Evolutionary conservation across 768 basidiomycete species (phyloP).

Genomic region (Pulveroboletus sp.): DNA sequence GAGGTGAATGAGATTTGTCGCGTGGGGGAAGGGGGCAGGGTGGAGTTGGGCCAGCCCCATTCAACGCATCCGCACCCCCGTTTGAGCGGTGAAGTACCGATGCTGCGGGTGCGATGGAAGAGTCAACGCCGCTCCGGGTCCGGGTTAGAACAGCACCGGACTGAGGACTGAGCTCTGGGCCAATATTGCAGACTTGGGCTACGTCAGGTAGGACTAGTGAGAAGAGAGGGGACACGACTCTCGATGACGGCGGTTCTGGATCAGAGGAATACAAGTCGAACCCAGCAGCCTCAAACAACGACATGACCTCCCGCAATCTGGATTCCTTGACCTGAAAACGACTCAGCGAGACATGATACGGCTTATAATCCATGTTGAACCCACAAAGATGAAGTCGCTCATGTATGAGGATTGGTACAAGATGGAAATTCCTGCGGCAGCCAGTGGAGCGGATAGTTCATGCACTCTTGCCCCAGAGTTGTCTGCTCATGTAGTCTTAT

Average conservation of each 20-base stretch:
- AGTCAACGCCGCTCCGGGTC: constrained; percentile 37
- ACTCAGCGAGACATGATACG: background rate
- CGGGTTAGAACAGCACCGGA: constrained; percentile 47
- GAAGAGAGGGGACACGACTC: constrained; percentile 29
- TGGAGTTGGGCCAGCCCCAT: background rate
- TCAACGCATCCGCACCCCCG: constrained; percentile 3
- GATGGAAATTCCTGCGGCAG: constrained; percentile 74
- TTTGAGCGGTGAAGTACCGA: constrained; percentile 7
- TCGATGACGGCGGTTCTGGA: constrained; percentile 32
- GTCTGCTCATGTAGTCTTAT: constrained; percentile 35
- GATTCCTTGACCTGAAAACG: constrained; percentile 57
- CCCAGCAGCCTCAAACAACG: constrained; percentile 53
- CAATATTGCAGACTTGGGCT: constrained; percentile 27
- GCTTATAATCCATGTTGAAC: constrained; percentile 21
- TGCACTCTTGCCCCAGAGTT: constrained; percentile 68
- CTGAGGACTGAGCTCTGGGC: constrained; percentile 29
- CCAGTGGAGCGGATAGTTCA: constrained; percentile 71
- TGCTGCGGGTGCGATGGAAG: constrained; percentile 17
- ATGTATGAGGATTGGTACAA: constrained; percentile 79
- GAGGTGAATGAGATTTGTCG: constrained; percentile 49
- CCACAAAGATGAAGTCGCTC: constrained; percentile 78
- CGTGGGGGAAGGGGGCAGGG: constrained; percentile 21
- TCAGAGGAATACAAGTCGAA: constrained; percentile 60
- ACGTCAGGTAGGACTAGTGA: constrained; percentile 30
- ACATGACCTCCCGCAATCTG: constrained; percentile 58